Evolutionary conservation across 805 yeast species (phyloP).

Genomic region (Metschnikowia cerradonensis): DNA sequence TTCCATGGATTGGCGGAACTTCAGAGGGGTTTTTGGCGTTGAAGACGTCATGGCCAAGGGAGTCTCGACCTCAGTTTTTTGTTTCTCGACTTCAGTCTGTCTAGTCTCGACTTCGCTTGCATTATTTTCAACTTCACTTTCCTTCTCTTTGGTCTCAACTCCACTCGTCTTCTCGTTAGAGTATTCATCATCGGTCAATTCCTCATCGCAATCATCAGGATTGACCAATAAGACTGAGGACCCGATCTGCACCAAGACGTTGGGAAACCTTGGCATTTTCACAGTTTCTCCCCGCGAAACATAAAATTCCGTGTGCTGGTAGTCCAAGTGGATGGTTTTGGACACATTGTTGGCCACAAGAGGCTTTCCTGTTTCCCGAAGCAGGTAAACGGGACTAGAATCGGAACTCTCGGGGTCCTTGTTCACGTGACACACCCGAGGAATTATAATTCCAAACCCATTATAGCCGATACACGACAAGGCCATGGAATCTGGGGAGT

Average conservation of each 20-base stretch:
- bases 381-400: constrained; percentile 13
- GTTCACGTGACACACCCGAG: constrained; percentile 40
- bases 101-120: too few relatives aligned
- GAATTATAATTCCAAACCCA: constrained; percentile 68
- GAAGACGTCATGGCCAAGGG: neutral
- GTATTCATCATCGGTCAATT: constrained; percentile 42
- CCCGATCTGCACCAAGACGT: constrained; percentile 65
- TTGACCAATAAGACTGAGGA: constrained; percentile 57
- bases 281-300: constrained; percentile 62
- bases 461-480: constrained; percentile 79
- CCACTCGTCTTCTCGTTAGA: neutral
- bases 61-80: neutral
- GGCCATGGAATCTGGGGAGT: constrained; percentile 40
- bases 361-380: constrained; percentile 21
- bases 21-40: neutral
- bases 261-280: constrained; percentile 57
- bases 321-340: constrained; percentile 40
- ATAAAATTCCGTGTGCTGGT: constrained; percentile 48
- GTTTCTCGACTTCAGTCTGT: too few relatives aligned
- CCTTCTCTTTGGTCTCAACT: too few relatives aligned
- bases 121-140: too few relatives aligned
- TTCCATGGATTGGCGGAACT: neutral
- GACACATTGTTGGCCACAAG: constrained; percentile 19
- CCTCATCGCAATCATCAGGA: constrained; percentile 42
- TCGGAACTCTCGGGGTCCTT: constrained; percentile 12